Conservation (phyloP, 1,284 basidiomycete species). For the Peniophora sp. region DNA sequence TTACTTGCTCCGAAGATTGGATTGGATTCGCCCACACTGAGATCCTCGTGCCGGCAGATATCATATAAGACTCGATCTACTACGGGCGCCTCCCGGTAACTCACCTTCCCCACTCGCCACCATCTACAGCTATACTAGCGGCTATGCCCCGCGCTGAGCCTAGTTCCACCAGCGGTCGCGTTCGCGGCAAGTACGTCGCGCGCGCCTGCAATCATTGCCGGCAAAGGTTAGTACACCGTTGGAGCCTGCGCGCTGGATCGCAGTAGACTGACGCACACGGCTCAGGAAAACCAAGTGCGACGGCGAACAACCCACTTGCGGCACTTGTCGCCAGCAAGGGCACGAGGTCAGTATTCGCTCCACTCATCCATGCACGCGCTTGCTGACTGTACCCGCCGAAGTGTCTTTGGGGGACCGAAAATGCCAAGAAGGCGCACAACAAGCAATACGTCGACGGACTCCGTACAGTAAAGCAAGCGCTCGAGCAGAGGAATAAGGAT, state of each 20-base stretch:
- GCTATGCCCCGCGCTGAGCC: too few relatives aligned
- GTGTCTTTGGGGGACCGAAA: slow-evolving; percentile 50
- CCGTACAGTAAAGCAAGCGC: slow-evolving; percentile 35
- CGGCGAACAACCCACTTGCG: slow-evolving; percentile 39
- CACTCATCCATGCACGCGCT: background rate
- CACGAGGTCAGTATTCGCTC: slow-evolving; percentile 30
- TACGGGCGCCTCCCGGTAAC: too few relatives aligned
- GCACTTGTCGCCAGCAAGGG: slow-evolving; percentile 34
- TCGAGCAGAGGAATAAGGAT: slow-evolving; percentile 34
- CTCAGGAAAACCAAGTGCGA: slow-evolving; percentile 48
- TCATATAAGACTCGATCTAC: too few relatives aligned
- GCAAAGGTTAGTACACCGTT: slow-evolving; percentile 28
- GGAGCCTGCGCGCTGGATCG: background rate
- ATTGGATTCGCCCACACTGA: too few relatives aligned
- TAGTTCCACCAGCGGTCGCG: too few relatives aligned
- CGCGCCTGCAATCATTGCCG: slow-evolving; percentile 48
- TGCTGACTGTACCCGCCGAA: slow-evolving; percentile 14
- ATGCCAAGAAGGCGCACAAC: slow-evolving; percentile 38
- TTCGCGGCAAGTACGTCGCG: slow-evolving; percentile 31
- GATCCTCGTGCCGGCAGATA: too few relatives aligned
- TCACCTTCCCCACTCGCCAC: too few relatives aligned
- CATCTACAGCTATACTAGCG: too few relatives aligned
- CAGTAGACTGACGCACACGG: background rate
- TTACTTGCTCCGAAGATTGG: too few relatives aligned
- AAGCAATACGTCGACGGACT: slow-evolving; percentile 49